Percentiles rank a stretch among this genome's conserved stretches.
phyloP scores from a whole-genome alignment of 2,329 filamentous ascomycete species.

The Raffaelea ambrosiae region DNA sequence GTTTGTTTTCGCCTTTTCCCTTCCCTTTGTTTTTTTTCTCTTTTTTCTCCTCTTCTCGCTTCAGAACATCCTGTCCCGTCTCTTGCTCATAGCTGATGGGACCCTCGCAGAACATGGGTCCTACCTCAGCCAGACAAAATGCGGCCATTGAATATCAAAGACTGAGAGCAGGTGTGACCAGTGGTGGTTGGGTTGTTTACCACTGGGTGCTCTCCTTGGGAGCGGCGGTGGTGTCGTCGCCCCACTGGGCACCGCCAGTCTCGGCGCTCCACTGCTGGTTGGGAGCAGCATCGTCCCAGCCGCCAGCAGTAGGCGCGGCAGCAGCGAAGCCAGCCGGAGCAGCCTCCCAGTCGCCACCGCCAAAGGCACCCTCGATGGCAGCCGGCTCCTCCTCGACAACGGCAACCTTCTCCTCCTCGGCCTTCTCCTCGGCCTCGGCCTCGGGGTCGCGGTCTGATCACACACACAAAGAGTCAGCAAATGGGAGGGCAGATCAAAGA shows the following conservation, averaged over 20 bases:
- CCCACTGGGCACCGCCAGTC: constrained; percentile 48
- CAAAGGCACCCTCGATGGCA: constrained; percentile 64
- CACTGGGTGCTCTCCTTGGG: constrained; percentile 42
- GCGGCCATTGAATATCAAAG: not conserved
- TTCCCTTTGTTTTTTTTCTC: not conserved
- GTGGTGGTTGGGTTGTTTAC: constrained; percentile 26
- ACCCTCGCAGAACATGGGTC: not conserved
- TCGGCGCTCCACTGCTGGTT: constrained; percentile 61
- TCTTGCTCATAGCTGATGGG: not conserved
- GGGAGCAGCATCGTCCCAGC: constrained; percentile 53
- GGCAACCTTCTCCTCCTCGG: constrained; percentile 84
- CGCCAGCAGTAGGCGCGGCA: constrained; percentile 39
- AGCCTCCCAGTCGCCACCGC: constrained; percentile 77
- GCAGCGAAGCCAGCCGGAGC: constrained; percentile 62
- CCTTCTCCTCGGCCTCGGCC: constrained; percentile 98
- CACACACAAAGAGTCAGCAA: constrained; percentile 11
- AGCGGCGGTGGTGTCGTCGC: constrained; percentile 26
- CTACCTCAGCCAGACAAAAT: too few species aligned
- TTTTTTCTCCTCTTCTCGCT: too few species aligned
- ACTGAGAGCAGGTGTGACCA: not conserved
- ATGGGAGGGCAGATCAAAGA: not conserved
- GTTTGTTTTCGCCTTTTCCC: not conserved
- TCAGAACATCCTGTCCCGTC: too few species aligned
- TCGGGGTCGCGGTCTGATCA: constrained; percentile 97
- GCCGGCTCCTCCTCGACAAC: constrained; percentile 78